Evolutionary conservation across 139 green algal genomes (phyloP), one percentile per base, ranked within the genome.

Genomic region (Chlamydomonas sphaeroides): DNA sequence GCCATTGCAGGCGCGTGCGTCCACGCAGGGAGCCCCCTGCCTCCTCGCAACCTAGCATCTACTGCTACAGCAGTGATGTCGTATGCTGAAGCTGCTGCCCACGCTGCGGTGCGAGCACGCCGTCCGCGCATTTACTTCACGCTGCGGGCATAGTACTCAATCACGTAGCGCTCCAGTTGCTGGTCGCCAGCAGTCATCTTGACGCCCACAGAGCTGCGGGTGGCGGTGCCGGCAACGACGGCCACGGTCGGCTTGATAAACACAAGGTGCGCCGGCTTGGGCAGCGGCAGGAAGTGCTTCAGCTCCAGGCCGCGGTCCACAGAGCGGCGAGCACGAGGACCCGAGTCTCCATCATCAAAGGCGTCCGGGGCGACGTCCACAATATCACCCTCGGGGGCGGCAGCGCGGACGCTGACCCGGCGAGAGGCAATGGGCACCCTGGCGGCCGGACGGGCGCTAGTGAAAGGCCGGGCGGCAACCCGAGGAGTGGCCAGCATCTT

Each of bases 171-270:
- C 87, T 91, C 87, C 45, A 93, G 68, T 61, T 88, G 59, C 78
- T 91, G 87, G 66, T 88, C 79, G 32, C 86, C 86, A 53, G 88
- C 86, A 10, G 86, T 88, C 90, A 93, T 93, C 84, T 91, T 91
- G 7, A 93, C 59, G 33, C 90, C 90, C 5, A 93, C 86, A 21
- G 83, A 90, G 39, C 36, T 77, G 62, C 86, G 83, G 45, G 45
- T 69, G 0, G 90, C 90, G 18, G 86, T 66, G 56, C 79, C 87
- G 25, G 87, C 81, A 5, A 93, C 90, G 11, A 93, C 90, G 21
- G 90, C 90, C 48, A 93, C 90, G 45, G 90, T 93, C 1, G 90
- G 90, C 87, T 91, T 91, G 71, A 93, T 86, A 84, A 89, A 93
- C n/a, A 93, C 82, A 30, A 93, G 82, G 68, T 93, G 90, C 1